Conservation (phyloP, 495 filamentous ascomycete genomes). For the Penicillium soppii region DNA sequence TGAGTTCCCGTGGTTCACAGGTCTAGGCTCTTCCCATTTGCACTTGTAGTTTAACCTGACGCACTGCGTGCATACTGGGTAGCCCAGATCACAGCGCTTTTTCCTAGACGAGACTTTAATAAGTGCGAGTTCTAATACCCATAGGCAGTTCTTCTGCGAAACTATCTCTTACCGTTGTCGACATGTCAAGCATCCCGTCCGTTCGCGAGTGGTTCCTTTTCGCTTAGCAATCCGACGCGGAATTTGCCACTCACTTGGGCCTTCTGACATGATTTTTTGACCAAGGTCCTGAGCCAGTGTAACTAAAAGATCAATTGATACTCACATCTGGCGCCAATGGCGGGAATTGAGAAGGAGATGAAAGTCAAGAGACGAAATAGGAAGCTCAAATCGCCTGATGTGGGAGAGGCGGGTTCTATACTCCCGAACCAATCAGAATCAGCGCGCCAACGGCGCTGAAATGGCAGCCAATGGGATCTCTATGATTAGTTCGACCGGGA, state of each 20-base stretch:
- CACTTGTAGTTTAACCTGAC: conserved; percentile 16
- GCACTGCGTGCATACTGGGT: conserved; percentile 12
- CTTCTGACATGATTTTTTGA: conserved; percentile 4
- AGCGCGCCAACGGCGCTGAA: conserved; percentile 4
- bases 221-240: conserved; percentile 10
- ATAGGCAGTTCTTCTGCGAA: no score
- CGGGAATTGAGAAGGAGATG: background rate
- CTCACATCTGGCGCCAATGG: background rate
- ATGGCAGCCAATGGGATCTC: background rate
- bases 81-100: conserved; percentile 15
- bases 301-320: background rate
- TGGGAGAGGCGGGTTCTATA: background rate
- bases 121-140: background rate
- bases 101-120: conserved; percentile 1
- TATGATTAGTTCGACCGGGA: background rate
- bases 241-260: background rate
- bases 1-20: background rate
- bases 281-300: background rate
- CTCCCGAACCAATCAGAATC: background rate
- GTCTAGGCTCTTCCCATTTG: conserved; percentile 13
- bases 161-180: conserved; percentile 9
- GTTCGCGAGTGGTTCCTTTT: conserved; percentile 14
- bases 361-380: background rate
- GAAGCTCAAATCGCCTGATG: background rate
- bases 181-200: conserved; percentile 16